Conservation (phyloP, 805 yeast species). For the Lipomyces kockii region DNA sequence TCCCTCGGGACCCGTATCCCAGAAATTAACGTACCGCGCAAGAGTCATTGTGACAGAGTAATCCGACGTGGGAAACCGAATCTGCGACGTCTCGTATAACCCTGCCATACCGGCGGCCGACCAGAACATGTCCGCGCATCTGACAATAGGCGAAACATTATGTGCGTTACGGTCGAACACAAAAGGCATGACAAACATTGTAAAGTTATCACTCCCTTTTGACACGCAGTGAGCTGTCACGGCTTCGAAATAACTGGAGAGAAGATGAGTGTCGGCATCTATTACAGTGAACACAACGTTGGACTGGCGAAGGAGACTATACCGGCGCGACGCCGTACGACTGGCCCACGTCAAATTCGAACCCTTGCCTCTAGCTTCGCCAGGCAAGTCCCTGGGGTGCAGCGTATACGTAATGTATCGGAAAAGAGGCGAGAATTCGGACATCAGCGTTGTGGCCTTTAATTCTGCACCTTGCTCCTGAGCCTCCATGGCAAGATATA, state of each 20-base stretch:
- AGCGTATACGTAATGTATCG: constrained; percentile 28
- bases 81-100: constrained; percentile 27
- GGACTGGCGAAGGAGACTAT: not conserved
- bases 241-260: constrained; percentile 24
- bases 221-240: constrained; percentile 16
- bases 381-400: constrained; percentile 29
- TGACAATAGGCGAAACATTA: constrained; percentile 33
- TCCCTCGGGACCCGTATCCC: constrained; percentile 38
- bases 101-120: constrained; percentile 38
- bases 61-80: constrained; percentile 36
- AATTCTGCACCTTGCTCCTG: constrained; percentile 21
- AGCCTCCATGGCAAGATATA: constrained; percentile 35
- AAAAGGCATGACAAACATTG: constrained; percentile 35
- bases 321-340: constrained; percentile 20
- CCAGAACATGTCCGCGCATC: constrained; percentile 38
- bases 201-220: constrained; percentile 1
- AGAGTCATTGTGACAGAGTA: constrained; percentile 34
- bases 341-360: constrained; percentile 38
- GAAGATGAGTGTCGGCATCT: constrained; percentile 38
- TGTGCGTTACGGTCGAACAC: constrained; percentile 37
- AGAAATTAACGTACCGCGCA: constrained; percentile 34
- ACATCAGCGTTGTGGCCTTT: constrained; percentile 22
- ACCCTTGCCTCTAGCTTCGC: constrained; percentile 37
- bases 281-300: constrained; percentile 33
- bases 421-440: constrained; percentile 22